Percentiles rank a stretch among this genome's conserved stretches.
phyloP scores from a whole-genome alignment of 164 flowering plant genomes.

The Tetracentron sinense region DNA sequence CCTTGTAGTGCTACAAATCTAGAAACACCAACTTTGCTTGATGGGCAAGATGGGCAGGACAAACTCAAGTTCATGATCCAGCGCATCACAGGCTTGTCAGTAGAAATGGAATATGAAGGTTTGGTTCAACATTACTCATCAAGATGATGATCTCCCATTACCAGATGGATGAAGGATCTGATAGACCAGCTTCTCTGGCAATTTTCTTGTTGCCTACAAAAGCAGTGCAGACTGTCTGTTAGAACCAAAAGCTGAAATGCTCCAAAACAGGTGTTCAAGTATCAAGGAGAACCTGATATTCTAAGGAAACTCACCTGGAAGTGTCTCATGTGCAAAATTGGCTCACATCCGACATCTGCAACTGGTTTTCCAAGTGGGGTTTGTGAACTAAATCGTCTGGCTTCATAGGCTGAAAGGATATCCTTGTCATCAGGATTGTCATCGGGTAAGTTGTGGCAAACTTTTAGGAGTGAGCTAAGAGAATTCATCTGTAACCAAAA shows the following conservation, averaged over 20 bases:
- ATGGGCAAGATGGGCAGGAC: no score
- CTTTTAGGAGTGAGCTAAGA: constrained; percentile 64
- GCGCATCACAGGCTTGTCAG: neutral
- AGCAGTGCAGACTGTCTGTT: neutral
- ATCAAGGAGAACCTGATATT: no score
- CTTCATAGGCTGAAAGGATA: constrained; percentile 50
- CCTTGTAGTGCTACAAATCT: neutral
- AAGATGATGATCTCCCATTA: constrained; percentile 24
- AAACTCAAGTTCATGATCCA: neutral
- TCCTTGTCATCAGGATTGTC: constrained; percentile 30
- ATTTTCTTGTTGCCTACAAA: constrained; percentile 57
- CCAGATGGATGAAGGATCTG: constrained; percentile 46
- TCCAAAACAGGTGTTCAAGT: no score
- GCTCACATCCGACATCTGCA: constrained; percentile 95
- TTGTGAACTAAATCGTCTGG: constrained; percentile 53
- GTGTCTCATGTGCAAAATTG: constrained; percentile 91
- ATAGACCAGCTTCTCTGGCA: constrained; percentile 71
- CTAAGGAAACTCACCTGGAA: constrained; percentile 68
- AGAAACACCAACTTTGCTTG: no score
- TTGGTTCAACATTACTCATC: neutral
- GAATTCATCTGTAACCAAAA: constrained; percentile 82
- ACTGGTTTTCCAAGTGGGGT: constrained; percentile 70
- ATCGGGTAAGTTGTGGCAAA: constrained; percentile 79
- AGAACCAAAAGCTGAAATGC: neutral
- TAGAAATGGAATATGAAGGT: no score